Base-by-base conservation (phyloP, 495 filamentous ascomycete species). In the Xylaria bambusicola region DNA sequence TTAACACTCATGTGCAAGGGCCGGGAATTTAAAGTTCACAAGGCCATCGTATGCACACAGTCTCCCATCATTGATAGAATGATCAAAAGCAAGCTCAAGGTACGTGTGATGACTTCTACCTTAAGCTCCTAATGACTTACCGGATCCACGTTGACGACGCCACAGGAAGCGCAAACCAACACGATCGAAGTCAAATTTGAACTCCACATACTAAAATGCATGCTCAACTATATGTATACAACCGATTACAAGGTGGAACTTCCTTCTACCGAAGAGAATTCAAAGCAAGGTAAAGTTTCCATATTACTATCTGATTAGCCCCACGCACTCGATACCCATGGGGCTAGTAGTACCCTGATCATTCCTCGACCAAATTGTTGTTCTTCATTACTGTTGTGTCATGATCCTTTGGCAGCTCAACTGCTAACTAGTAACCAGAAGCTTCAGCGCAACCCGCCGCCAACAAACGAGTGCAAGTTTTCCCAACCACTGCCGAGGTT, bases 191-290 rank as follows among this genome's bases (percentile, higher is more conserved):
- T 57, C 21, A 21, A 40, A n/a, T 57, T 57, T 15, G 31, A 27
- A 12, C 20, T 7, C 7, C 10, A 1, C 3, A 1, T 12, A 9
- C 18, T 46, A 15, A 17, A 40, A 13, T 26, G 29, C n/a, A 57
- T 48, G 54, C 41, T 46, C 6, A 3, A 26, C 9, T 48, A 24
- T 18, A 38, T 57, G n/a, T 57, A 57, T n/a, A n/a, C n/a, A n/a
- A n/a, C n/a, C n/a, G n/a, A n/a, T n/a, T n/a, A n/a, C n/a, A n/a
- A n/a, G n/a, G n/a, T n/a, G n/a, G n/a, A n/a, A n/a, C n/a, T n/a
- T n/a, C n/a, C n/a, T n/a, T n/a, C n/a, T n/a, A n/a, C n/a, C n/a
- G n/a, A n/a, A n/a, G n/a, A n/a, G n/a, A n/a, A n/a, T n/a, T n/a
- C n/a, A n/a, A n/a, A n/a, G n/a, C n/a, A n/a, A n/a, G n/a, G n/a